These are phyloP conservation scores for Cryphonectria japonica DNA, from an alignment of 2,329 filamentous ascomycete genomes.

Conservation along the genomic window DNA sequence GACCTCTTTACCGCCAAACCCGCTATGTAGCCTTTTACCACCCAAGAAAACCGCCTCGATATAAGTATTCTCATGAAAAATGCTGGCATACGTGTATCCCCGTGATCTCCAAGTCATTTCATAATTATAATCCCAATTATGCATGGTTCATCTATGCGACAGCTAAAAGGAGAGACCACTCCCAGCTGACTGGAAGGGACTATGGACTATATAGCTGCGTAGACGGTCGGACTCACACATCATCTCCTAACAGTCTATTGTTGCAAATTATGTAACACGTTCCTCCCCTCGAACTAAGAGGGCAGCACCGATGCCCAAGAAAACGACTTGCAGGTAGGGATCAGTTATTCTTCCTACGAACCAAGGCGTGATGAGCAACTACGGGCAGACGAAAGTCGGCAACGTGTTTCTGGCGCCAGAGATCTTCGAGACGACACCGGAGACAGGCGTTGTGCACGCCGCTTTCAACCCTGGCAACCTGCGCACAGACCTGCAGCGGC, in stretches of 20 bases:
- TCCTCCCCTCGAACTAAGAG: not conserved
- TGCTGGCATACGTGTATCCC: constrained; percentile 29
- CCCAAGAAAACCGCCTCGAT: constrained; percentile 15
- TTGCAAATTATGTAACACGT: constrained; percentile 24
- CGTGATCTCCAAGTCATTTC: constrained; percentile 14
- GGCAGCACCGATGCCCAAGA: constrained; percentile 12
- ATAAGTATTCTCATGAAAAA: constrained; percentile 14
- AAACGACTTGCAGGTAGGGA: constrained; percentile 14
- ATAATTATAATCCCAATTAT: not conserved
- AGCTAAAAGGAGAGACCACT: no score
- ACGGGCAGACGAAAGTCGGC: constrained; percentile 32
- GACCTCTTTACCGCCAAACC: constrained; percentile 18
- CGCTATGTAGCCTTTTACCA: constrained; percentile 8
- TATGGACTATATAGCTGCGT: no score
- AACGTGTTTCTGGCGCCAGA: constrained; percentile 31
- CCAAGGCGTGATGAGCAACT: constrained; percentile 28
- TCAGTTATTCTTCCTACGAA: constrained; percentile 28
- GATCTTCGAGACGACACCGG: constrained; percentile 18
- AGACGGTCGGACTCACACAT: no score
- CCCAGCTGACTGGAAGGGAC: no score
- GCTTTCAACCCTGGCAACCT: constrained; percentile 35
- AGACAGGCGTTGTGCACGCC: constrained; percentile 32
- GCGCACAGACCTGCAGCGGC: constrained; percentile 25
- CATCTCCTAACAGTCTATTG: not conserved
- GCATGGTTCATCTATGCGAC: no score